Evolutionary conservation across 1,139 yeast genomes (phyloP).

Genomic region (Saccharomyces hybrid): DNA sequence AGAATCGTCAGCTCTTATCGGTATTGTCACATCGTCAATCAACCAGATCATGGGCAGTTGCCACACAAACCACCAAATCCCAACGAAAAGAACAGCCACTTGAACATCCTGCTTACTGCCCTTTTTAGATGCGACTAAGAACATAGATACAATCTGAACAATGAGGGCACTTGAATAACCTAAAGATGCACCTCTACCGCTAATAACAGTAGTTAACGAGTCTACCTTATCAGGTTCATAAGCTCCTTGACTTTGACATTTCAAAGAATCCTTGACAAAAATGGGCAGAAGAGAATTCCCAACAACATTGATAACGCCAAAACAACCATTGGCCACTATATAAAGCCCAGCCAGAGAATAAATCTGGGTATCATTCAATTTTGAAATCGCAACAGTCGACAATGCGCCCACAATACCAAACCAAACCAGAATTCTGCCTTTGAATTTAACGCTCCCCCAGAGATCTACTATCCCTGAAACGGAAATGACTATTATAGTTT

Average conservation of each 20-base stretch:
- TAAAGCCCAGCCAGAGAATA: conserved; percentile 51
- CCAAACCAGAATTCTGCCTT: conserved; percentile 37
- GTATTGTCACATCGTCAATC: conserved; percentile 31
- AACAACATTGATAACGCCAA: conserved; percentile 67
- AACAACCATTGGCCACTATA: conserved; percentile 54
- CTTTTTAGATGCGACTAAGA: conserved; percentile 40
- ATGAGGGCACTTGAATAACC: conserved; percentile 59
- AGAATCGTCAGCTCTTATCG: not conserved
- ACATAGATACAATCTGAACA: conserved; percentile 51
- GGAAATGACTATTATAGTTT: conserved; percentile 56
- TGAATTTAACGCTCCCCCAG: conserved; percentile 38
- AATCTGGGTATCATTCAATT: conserved; percentile 40
- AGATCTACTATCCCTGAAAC: conserved; percentile 64
- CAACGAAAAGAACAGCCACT: conserved; percentile 50
- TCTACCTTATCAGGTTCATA: conserved; percentile 20
- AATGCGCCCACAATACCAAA: conserved; percentile 53
- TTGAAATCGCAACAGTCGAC: conserved; percentile 41
- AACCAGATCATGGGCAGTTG: conserved; percentile 49
- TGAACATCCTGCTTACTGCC: conserved; percentile 41
- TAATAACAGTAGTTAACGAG: conserved; percentile 39
- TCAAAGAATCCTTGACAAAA: conserved; percentile 34
- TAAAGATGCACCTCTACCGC: conserved; percentile 59
- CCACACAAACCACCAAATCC: conserved; percentile 65
- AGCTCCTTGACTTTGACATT: conserved; percentile 8
- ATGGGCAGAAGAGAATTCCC: conserved; percentile 66